Evolutionary conservation across 441 rosid species (phyloP).

Genomic region (Pelargonium cotyledonis): DNA sequence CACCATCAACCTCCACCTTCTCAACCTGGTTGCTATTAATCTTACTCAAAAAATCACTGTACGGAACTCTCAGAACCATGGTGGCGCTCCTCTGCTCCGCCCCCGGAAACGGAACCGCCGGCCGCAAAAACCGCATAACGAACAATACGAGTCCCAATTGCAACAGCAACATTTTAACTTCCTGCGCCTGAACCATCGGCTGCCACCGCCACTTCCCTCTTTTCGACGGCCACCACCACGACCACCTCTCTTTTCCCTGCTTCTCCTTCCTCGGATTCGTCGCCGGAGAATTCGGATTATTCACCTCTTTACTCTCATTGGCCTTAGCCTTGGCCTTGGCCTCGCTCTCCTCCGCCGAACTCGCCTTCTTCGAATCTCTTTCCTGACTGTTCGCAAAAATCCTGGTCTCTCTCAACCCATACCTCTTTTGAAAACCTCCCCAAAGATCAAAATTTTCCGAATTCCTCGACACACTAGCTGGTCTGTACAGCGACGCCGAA

Average conservation of each 20-base stretch:
- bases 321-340: slow-evolving; percentile 3
- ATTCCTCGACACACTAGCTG: slow-evolving; percentile 15
- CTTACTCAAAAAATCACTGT: slow-evolving; percentile 80
- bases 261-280: slow-evolving; percentile 52
- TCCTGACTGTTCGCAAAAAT: slow-evolving; percentile 56
- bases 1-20: slow-evolving; percentile 91
- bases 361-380: slow-evolving; percentile 33
- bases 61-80: slow-evolving; percentile 63
- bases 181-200: slow-evolving; percentile 70
- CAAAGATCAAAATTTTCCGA: slow-evolving; percentile 25
- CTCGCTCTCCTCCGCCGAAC: slow-evolving; percentile 43
- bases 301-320: slow-evolving; percentile 34
- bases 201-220: slow-evolving; percentile 71
- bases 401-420: slow-evolving; percentile 30
- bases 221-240: slow-evolving; percentile 59
- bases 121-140: slow-evolving; percentile 74
- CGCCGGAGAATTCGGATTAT: slow-evolving; percentile 28
- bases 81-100: slow-evolving; percentile 70
- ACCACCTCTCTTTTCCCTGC: slow-evolving; percentile 36
- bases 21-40: slow-evolving; percentile 62
- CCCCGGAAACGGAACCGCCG: slow-evolving; percentile 73
- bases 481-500: slow-evolving; percentile 11
- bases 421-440: slow-evolving; percentile 30
- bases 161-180: slow-evolving; percentile 61
- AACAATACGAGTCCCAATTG: slow-evolving; percentile 78